Base-by-base conservation (phyloP, 169 alveolate species). In the Toxoplasma gondii region DNA sequence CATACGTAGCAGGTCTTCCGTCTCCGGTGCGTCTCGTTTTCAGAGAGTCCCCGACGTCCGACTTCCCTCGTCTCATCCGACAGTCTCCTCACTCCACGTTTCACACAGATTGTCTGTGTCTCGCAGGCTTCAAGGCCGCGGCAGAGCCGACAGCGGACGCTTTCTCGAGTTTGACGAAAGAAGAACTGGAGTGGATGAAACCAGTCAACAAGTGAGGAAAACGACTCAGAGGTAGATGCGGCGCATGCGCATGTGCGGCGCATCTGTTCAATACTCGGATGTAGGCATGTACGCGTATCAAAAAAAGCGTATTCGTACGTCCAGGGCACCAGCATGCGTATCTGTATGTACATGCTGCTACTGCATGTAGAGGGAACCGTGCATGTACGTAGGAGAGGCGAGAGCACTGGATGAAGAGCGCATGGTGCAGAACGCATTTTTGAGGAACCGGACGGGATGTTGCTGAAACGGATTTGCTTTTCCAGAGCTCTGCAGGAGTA, bases 181-280 rank as follows among this genome's bases (percentile, higher is more conserved):
- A 82, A 22, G 90, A 82, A 41, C 2, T 36, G 19, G 41, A 39
- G 19, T 82, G 90, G 70, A 82, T 82, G 90, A 36, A 43, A 19
- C 90, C 90, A 0, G 31, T 82, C 69, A 82, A 82, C 67, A 82
- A 82, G 90, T 82, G 67, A 43, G 90, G 45, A 74, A 16, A 27
- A 27, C 84, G 9, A 17, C 84, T 0, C 80, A n/a, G 87, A 78
- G 41, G 39, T 78, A 22, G 19, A 39, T 39, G 41, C 87, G 36
- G n/a, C 44, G n/a, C 44, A 78, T 36, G 36, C 87, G 43, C 43
- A 22, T n/a, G 87, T 78, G 43, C n/a, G 87, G 1, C 39, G 5
- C 87, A 36, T 39, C 0, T 39, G 4, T 49, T 9, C 58, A 9
- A 17, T 1, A 49, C 27, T 17, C 27, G 22, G 0, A 49, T 49